Conservation (phyloP, 345 rosid genomes). For the Salix purpurea region DNA sequence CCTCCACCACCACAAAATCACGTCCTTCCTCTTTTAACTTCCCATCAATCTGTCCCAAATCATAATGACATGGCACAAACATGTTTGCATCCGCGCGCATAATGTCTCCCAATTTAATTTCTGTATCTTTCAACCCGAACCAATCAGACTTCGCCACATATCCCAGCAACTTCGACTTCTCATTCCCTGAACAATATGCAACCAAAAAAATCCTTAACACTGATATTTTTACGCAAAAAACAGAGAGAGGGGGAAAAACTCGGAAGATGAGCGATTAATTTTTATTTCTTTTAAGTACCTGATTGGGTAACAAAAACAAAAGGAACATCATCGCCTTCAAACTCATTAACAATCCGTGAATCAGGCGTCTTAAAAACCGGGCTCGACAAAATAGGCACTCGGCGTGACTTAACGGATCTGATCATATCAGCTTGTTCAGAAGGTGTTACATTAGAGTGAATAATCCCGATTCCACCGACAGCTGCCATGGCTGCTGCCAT, state of each 20-base stretch:
- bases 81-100: constrained; percentile 45
- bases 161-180: constrained; percentile 49
- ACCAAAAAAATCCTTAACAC: neutral
- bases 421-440: constrained; percentile 61
- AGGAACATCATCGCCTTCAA: constrained; percentile 26
- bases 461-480: constrained; percentile 68
- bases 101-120: constrained; percentile 50
- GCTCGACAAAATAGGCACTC: constrained; percentile 56
- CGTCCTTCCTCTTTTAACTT: constrained; percentile 35
- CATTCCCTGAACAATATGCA: constrained; percentile 26
- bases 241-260: neutral
- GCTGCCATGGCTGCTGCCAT: constrained; percentile 94
- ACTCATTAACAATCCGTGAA: constrained; percentile 28
- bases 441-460: constrained; percentile 63
- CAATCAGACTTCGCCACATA: constrained; percentile 60
- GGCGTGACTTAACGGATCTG: constrained; percentile 62
- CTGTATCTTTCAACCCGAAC: constrained; percentile 42
- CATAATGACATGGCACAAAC: constrained; percentile 50
- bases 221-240: neutral
- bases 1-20: constrained; percentile 56
- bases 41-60: constrained; percentile 45
- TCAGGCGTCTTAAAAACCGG: constrained; percentile 44
- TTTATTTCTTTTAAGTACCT: constrained; percentile 20
- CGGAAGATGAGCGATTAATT: neutral
- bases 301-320: constrained; percentile 38